Evolutionary conservation across 306 rosid genomes (phyloP).

Genomic region (Rosa persica): DNA sequence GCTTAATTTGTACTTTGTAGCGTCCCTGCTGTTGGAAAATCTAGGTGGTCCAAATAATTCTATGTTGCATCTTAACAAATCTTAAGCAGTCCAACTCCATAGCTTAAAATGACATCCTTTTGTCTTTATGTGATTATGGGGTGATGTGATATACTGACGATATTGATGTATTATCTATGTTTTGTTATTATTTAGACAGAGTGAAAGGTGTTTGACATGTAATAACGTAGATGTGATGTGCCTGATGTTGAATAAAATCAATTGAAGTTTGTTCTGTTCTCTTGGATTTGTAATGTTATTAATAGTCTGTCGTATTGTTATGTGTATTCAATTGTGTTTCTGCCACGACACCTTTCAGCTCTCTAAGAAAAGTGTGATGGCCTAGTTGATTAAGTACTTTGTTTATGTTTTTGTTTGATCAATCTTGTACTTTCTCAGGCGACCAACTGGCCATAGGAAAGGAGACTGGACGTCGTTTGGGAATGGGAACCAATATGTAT

Average conservation of each 20-base stretch:
- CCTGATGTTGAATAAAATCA: neutral
- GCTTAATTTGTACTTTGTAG: constrained; percentile 10
- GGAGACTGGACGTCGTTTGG: constrained; percentile 99
- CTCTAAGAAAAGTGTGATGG: neutral
- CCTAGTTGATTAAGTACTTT: neutral
- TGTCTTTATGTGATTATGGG: neutral
- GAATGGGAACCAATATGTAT: constrained; percentile 99
- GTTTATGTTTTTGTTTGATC: constrained; percentile 1
- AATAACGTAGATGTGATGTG: neutral
- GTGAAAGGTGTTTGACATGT: neutral
- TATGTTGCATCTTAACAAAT: neutral
- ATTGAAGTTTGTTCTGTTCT: neutral
- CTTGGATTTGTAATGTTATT: neutral
- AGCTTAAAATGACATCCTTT: neutral
- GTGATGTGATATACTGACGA: neutral
- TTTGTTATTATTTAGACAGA: neutral
- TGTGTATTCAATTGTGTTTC: neutral
- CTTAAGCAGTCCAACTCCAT: neutral
- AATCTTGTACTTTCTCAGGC: constrained; percentile 47
- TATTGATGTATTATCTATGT: neutral
- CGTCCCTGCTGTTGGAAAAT: constrained; percentile 11
- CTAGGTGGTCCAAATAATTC: neutral
- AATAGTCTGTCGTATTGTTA: neutral
- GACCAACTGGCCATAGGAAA: constrained; percentile 98
- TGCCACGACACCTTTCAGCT: neutral